phyloP scores from a whole-genome alignment of 2,329 filamentous ascomycete genomes.

The Zymoseptoria crescenta region DNA sequence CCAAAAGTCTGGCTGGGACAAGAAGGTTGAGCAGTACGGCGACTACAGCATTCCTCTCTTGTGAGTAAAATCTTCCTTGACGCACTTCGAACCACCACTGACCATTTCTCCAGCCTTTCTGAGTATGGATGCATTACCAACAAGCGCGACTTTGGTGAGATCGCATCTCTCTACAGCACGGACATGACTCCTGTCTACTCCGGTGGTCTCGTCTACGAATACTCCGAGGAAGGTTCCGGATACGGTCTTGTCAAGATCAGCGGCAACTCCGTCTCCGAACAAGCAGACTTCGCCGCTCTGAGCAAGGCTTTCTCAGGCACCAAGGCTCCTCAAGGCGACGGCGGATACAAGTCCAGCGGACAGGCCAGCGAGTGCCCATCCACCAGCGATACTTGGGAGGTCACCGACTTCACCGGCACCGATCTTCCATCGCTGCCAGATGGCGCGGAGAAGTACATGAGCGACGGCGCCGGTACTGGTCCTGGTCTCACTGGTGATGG shows the following conservation, averaged over 20 bases:
- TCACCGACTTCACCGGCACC: conserved; percentile 38
- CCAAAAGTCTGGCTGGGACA: conserved; percentile 66
- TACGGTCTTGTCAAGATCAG: conserved; percentile 71
- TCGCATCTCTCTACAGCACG: conserved; percentile 67
- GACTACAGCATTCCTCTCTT: conserved; percentile 86
- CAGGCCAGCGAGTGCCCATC: conserved; percentile 47
- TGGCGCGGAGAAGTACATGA: conserved; percentile 49
- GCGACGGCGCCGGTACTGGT: conserved; percentile 49
- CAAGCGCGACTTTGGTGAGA: conserved; percentile 72
- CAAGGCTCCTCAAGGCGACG: conserved; percentile 47
- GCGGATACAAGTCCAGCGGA: conserved; percentile 51
- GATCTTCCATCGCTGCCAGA: conserved; percentile 50
- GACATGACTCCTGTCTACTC: conserved; percentile 90
- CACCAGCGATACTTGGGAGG: conserved; percentile 49
- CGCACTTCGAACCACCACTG: conserved; percentile 4
- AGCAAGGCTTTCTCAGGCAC: conserved; percentile 45
- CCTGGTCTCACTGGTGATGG: conserved; percentile 49
- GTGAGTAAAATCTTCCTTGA: conserved; percentile 24
- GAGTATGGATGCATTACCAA: conserved; percentile 88
- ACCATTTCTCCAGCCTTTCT: conserved; percentile 52
- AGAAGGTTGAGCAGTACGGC: conserved; percentile 81
- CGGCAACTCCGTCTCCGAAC: conserved; percentile 44
- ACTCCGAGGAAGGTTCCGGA: conserved; percentile 68
- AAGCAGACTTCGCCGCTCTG: conserved; percentile 55
- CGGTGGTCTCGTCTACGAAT: conserved; percentile 93